Evolutionary conservation across 768 basidiomycete genomes (phyloP).

Genomic region (Tulasnella sp.): DNA sequence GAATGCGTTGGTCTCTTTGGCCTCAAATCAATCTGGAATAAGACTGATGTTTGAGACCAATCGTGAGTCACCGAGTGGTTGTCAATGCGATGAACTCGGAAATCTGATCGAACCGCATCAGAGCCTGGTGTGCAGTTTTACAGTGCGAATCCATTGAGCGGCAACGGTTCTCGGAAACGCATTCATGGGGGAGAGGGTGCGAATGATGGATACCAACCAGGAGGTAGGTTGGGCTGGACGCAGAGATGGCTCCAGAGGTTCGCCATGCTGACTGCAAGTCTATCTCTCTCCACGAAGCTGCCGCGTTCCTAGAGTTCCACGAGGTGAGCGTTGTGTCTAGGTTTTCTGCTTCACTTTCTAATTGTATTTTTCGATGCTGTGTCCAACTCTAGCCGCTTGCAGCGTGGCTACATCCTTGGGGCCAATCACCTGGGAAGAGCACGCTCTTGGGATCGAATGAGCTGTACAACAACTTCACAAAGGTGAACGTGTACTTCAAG

Average conservation of each 20-base stretch:
- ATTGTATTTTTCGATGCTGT: not conserved
- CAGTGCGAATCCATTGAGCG: constrained; percentile 43
- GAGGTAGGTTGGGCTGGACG: constrained; percentile 31
- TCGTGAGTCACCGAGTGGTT: constrained; percentile 37
- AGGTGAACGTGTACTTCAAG: constrained; percentile 14
- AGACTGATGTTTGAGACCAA: constrained; percentile 54
- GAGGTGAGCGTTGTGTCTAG: constrained; percentile 30
- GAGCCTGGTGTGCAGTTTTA: constrained; percentile 72
- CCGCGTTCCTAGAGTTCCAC: constrained; percentile 60
- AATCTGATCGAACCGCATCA: constrained; percentile 22
- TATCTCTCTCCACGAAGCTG: constrained; percentile 34
- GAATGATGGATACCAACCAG: constrained; percentile 45
- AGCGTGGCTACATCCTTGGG: constrained; percentile 42
- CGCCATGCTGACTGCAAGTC: too few relatives aligned
- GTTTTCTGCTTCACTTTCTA: not conserved
- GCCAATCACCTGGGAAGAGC: constrained; percentile 32
- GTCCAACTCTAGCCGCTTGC: constrained; percentile 41
- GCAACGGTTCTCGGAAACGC: constrained; percentile 50
- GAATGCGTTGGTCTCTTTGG: constrained; percentile 29
- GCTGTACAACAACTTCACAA: constrained; percentile 51
- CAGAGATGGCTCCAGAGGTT: too few relatives aligned
- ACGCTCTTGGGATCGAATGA: constrained; percentile 58
- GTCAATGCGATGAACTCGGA: not conserved
- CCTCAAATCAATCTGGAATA: constrained; percentile 47
- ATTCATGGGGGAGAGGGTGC: constrained; percentile 65